Percentiles rank a stretch among this genome's conserved stretches.
phyloP scores from a whole-genome alignment of 176 grass and related monocot species.

The Triticum urartu region DNA sequence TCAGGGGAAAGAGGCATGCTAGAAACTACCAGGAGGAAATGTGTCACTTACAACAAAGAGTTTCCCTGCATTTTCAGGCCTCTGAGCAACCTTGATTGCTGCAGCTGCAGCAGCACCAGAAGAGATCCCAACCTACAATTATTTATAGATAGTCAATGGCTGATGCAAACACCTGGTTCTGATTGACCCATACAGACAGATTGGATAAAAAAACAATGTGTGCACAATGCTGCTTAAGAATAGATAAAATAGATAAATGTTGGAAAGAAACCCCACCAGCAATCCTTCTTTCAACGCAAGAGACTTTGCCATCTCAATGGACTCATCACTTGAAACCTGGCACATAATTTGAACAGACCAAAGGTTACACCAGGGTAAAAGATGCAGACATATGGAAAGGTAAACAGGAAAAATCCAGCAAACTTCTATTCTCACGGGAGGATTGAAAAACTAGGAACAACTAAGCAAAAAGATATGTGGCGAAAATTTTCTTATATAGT shows the following conservation, averaged over 20 bases:
- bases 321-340: conserved; percentile 82
- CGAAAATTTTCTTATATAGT: background rate
- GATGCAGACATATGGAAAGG: background rate
- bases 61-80: conserved; percentile 78
- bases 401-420: background rate
- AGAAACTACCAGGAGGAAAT: background rate
- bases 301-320: conserved; percentile 75
- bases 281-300: conserved; percentile 88
- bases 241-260: background rate
- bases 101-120: conserved; percentile 80
- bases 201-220: background rate
- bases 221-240: background rate
- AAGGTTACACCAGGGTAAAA: conserved; percentile 1
- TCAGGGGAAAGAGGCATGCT: background rate
- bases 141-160: background rate
- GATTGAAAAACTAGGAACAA: background rate
- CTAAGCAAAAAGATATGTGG: background rate
- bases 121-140: conserved; percentile 80
- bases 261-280: conserved; percentile 45
- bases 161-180: background rate
- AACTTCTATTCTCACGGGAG: background rate
- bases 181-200: background rate
- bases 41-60: conserved; percentile 82
- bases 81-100: conserved; percentile 65
- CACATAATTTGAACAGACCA: conserved; percentile 24